Base-by-base conservation (phyloP, 106 monocot species). In the Dendrobium catenatum region DNA sequence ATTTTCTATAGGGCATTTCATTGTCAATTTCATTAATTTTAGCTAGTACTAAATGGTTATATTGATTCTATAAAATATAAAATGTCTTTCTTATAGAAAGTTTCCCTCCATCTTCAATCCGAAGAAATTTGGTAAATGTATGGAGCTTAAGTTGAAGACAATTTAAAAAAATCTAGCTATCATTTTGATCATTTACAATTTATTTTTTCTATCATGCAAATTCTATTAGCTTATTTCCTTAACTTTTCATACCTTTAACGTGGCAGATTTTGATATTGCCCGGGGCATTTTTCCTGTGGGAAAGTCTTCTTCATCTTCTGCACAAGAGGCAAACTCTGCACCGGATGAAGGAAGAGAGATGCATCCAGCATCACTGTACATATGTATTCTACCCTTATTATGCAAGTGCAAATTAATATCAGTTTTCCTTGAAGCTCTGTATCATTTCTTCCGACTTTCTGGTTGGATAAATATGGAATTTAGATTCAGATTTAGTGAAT, bases 351-450 rank as follows among this genome's bases (percentile, higher is more conserved):
- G 17, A 46, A 48, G 19, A 26, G 22, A 49, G 26, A 76, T 42
- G 76, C 42, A 27, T 29, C 20, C 42, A 11, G n/a, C 22, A 26
- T 76, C 76, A 76, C 76, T 76, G 76, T 76, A 76, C 49, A 76
- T 76, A 76, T 76, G 76, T 76, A 76, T 47, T 49, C 27, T 76
- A 51, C 46, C 41, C 74, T 44, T 74, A 43, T 76, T n/a, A 48
- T 49, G 49, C 49, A 76, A 76, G 47, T 49, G 49, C 76, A 49
- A 19, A 49, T 20, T 76, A 9, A 13, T 19, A 11, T 76, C 47
- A 26, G n/a, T 76, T 76, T 76, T 49, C 49, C 3, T 76, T 76
- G 49, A 46, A 27, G 40, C 47, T 51, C 51, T 49, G 76, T 48
- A 76, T 27, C 24, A 27, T 49, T 49, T 74, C 74, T 74, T 6